Conservation (phyloP, 306 rosid genomes). For the Quillaja saponaria region DNA sequence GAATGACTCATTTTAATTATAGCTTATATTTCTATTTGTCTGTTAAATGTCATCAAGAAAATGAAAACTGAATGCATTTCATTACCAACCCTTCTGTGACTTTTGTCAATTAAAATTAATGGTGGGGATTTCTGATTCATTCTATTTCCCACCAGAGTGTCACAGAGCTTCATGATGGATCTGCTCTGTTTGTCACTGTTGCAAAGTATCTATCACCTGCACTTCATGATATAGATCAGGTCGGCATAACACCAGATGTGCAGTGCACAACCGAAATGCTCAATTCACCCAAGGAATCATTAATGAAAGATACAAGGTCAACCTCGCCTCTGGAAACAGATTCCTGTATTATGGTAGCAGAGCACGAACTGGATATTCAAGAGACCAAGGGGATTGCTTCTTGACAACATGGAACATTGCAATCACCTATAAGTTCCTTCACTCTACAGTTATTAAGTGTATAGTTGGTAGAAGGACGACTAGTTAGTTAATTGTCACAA, state of each 20-base stretch:
- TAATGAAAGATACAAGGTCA: constrained; percentile 48
- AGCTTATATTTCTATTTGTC: background rate
- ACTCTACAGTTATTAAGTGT: constrained; percentile 35
- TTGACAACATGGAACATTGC: constrained; percentile 35
- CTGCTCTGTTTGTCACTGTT: constrained; percentile 87
- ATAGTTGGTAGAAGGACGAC: constrained; percentile 31
- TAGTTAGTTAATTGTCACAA: constrained; percentile 16
- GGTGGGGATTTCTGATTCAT: constrained; percentile 3
- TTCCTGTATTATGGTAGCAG: constrained; percentile 92
- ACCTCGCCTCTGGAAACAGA: constrained; percentile 75
- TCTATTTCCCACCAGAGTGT: constrained; percentile 56
- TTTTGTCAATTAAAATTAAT: constrained; percentile 6
- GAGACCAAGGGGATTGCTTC: constrained; percentile 88
- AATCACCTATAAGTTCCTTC: background rate
- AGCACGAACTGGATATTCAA: constrained; percentile 74
- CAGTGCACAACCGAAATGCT: constrained; percentile 92
- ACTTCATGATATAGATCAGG: constrained; percentile 91
- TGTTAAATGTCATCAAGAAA: background rate
- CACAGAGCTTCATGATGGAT: constrained; percentile 90
- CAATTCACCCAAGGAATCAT: constrained; percentile 44
- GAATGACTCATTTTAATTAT: background rate
- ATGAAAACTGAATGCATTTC: background rate
- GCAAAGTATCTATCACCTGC: constrained; percentile 94
- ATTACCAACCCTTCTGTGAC: background rate
- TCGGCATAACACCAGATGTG: constrained; percentile 84